Evolutionary conservation across 345 rosid genomes (phyloP), one percentile per base, ranked within the genome.

Genomic region (Melastoma malabathricum): DNA sequence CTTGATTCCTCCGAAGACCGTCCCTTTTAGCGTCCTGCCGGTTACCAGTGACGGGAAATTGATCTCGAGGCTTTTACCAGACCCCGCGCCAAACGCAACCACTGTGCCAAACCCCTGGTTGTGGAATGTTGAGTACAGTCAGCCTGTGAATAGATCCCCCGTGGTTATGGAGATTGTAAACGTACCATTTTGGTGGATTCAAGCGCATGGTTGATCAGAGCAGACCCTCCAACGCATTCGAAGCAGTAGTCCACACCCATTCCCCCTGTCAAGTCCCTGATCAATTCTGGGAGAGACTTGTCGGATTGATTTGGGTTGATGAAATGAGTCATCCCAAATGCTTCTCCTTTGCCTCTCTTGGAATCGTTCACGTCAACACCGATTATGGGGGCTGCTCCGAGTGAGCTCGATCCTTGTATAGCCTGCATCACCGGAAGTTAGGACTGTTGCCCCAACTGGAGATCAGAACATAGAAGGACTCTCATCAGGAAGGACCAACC

Each of bases 241-340:
- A 86, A 71, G 74, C 84, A 63, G 49, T 64, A 80, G 60, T 81
- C 83, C 2, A 79, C 86, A 15, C 84, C 86, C 8, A 52, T 39
- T 49, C 81, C 93, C 27, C 50, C 63, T 0, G 61, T 79, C 43
- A 77, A 47, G 22, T 72, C 81, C 47, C 29, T 72, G 7, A 83
- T 55, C 34, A 74, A 22, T 43, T 71, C 61, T 8, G 74, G 54
- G 55, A 75, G 47, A 0, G 81, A 38, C 43, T 75, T 70, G 6
- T 59, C 60, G n/a, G 55, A 55, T 2, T 60, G 75, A 13, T 64
- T 57, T 3, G 93, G 83, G 51, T 83, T 77, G 48, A 83, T 61
- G 67, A 86, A 86, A 25, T 79, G 57, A 5, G 73, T 83, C 68
- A 83, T 70, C 50, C 93, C 96, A 48, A 68, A 55, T 5, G 46